Evolutionary conservation across 164 flowering plant species (phyloP).

Genomic region (Annona squamosa): DNA sequence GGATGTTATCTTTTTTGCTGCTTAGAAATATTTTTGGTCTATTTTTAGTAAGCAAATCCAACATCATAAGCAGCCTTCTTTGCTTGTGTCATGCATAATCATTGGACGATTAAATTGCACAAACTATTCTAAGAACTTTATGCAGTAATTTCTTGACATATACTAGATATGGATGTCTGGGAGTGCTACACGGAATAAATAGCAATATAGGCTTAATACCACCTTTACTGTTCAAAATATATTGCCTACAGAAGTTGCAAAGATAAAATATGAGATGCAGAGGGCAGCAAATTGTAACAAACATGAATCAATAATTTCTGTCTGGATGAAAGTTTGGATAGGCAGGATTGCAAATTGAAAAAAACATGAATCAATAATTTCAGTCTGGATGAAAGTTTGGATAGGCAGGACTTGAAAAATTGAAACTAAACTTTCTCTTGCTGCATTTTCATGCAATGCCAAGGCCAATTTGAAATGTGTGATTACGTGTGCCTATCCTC

Average conservation of each 20-base stretch:
- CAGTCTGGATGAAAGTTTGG: background rate
- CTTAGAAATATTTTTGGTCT: background rate
- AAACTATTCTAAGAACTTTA: too few relatives aligned
- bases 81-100: too few relatives aligned
- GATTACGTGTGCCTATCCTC: background rate
- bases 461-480: background rate
- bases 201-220: background rate
- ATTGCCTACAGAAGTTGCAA: too few relatives aligned
- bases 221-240: background rate
- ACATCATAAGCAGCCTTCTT: background rate
- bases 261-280: too few relatives aligned
- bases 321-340: too few relatives aligned
- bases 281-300: too few relatives aligned
- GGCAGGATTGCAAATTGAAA: too few relatives aligned
- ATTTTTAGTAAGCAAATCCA: background rate
- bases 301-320: too few relatives aligned
- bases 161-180: background rate
- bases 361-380: too few relatives aligned
- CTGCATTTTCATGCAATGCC: background rate
- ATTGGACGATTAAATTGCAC: too few relatives aligned
- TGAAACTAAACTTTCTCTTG: background rate
- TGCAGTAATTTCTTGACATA: too few relatives aligned
- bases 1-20: background rate
- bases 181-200: background rate
- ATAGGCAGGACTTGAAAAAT: background rate